phyloP scores from a whole-genome alignment of 208 protist genomes.

The Leishmania gerbilli region DNA sequence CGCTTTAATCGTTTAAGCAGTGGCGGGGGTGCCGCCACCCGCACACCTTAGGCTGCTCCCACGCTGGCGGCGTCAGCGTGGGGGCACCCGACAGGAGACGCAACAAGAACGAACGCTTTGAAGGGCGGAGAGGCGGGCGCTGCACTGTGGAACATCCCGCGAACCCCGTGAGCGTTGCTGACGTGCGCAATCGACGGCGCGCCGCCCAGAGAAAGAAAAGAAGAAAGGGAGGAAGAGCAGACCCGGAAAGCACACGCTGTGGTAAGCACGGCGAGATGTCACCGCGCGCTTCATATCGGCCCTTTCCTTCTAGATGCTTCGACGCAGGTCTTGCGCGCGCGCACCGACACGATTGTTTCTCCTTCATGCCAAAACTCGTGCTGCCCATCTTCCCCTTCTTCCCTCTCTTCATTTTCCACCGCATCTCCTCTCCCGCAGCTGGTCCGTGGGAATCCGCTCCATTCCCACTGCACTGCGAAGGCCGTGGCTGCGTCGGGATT shows the following conservation, averaged over 20 bases:
- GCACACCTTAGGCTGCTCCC: not conserved
- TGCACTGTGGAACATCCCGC: not conserved
- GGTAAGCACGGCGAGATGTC: not conserved
- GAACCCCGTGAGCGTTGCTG: not conserved
- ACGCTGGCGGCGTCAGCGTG: not conserved
- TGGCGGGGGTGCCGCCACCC: not conserved
- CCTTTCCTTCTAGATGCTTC: not conserved
- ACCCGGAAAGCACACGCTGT: too few relatives aligned
- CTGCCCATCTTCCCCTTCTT: not conserved
- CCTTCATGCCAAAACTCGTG: not conserved
- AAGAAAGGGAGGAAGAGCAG: not conserved
- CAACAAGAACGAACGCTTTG: not conserved
- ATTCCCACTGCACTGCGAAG: too few relatives aligned
- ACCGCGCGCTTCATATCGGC: not conserved
- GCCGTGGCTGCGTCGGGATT: too few relatives aligned
- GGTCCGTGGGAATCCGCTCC: too few relatives aligned
- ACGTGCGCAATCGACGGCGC: not conserved
- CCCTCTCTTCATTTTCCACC: not conserved
- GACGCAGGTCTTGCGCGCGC: not conserved
- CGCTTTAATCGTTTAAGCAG: not conserved
- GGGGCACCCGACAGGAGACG: too few relatives aligned
- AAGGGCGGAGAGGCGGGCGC: not conserved
- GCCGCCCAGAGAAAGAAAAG: not conserved
- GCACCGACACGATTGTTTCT: not conserved
- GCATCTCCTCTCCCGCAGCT: too few relatives aligned